Percentiles rank a stretch among this genome's conserved stretches.
Conservation (phyloP, 805 yeast genomes). For the Saccharomycopsis fodiens region DNA sequence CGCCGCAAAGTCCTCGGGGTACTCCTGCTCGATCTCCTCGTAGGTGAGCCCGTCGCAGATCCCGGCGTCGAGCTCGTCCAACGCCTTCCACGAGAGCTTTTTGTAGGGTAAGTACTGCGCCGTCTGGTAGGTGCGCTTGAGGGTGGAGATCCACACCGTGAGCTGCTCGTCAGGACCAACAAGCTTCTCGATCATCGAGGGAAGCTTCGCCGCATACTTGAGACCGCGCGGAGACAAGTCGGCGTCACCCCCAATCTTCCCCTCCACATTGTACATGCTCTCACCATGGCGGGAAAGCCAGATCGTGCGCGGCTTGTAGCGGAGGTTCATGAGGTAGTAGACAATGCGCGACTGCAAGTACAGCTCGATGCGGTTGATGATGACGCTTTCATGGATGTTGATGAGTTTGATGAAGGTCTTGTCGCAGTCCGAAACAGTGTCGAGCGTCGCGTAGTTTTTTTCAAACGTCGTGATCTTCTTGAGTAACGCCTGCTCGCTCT, state of each 20-base stretch:
- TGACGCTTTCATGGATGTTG: conserved; percentile 81
- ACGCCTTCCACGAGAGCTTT: conserved; percentile 95
- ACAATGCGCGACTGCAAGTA: conserved; percentile 90
- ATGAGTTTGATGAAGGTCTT: conserved; percentile 81
- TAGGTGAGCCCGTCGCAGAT: conserved; percentile 90
- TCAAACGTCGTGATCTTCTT: conserved; percentile 70
- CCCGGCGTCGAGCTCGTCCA: conserved; percentile 92
- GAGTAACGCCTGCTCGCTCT: conserved; percentile 64
- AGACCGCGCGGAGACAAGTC: conserved; percentile 70
- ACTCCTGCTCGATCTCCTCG: conserved; percentile 63
- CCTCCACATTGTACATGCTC: conserved; percentile 82
- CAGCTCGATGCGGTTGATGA: conserved; percentile 79
- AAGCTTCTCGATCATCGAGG: conserved; percentile 49
- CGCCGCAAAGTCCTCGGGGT: conserved; percentile 92
- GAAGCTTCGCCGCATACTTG: conserved; percentile 64
- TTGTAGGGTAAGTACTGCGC: conserved; percentile 68
- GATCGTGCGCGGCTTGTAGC: conserved; percentile 83
- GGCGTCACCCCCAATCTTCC: conserved; percentile 94
- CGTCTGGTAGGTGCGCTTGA: conserved; percentile 70
- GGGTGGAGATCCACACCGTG: conserved; percentile 91
- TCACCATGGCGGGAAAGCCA: conserved; percentile 97
- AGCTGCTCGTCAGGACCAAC: conserved; percentile 36
- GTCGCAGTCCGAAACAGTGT: conserved; percentile 46
- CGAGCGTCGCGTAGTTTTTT: conserved; percentile 69
- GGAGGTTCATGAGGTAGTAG: conserved; percentile 92